These are phyloP conservation scores for Elaphomyces granulatus DNA, from an alignment of 495 filamentous ascomycete species.

Conservation along the genomic window DNA sequence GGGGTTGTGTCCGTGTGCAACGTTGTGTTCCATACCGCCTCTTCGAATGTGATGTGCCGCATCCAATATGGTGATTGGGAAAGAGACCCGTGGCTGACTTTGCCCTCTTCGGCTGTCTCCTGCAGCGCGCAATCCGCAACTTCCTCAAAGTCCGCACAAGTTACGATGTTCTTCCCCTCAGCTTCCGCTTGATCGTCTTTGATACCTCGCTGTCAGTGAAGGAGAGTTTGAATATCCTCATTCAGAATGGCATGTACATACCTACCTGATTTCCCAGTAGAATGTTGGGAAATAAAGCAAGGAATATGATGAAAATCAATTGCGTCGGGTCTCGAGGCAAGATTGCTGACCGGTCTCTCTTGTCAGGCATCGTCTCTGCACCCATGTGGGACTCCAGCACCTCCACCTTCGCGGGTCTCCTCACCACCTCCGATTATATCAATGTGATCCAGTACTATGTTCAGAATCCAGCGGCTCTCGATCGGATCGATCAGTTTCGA, in stretches of 20 bases:
- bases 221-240: slow-evolving; percentile 89
- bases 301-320: too few species aligned
- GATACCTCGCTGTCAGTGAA: slow-evolving; percentile 91
- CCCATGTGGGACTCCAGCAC: slow-evolving; percentile 94
- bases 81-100: too few species aligned
- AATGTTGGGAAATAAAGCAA: slow-evolving; percentile 6
- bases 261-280: slow-evolving; percentile 3
- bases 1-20: too few species aligned
- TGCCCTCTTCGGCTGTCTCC: too few species aligned
- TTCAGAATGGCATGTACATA: slow-evolving; percentile 71
- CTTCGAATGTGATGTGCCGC: slow-evolving; percentile 10
- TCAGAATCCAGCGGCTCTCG: slow-evolving; percentile 84
- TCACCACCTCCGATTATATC: slow-evolving; percentile 93
- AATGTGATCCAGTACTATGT: slow-evolving; percentile 99
- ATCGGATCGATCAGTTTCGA: slow-evolving; percentile 85
- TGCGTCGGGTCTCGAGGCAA: too few species aligned
- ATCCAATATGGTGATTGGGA: too few species aligned
- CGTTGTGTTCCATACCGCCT: slow-evolving; percentile 2
- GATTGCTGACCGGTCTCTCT: too few species aligned
- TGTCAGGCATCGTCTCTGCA: slow-evolving; percentile 93
- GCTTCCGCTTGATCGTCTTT: slow-evolving; percentile 89
- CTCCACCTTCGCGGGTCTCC: slow-evolving; percentile 82
- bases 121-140: slow-evolving; percentile 82
- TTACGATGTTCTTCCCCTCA: slow-evolving; percentile 97
- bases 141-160: slow-evolving; percentile 94